Conservation (phyloP, 176 grass and related monocot genomes). For the Triticum monococcum region DNA sequence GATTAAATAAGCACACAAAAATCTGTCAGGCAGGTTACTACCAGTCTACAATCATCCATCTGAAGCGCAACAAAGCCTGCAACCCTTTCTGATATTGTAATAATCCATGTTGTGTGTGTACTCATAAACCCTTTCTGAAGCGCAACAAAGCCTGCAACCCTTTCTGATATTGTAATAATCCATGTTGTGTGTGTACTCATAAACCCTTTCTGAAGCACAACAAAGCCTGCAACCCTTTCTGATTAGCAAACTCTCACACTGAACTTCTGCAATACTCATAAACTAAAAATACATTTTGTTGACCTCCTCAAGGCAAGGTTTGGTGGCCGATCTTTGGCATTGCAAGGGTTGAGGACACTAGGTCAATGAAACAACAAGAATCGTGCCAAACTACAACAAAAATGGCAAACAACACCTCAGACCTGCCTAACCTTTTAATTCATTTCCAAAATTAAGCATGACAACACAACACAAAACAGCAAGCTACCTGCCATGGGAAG, state of each 20-base stretch:
- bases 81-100: neutral
- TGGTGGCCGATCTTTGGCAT: neutral
- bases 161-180: conserved; percentile 6
- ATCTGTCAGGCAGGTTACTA: neutral
- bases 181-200: neutral
- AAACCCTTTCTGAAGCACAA: neutral
- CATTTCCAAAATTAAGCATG: conserved; percentile 8
- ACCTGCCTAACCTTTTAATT: neutral
- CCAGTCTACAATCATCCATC: neutral
- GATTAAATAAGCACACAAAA: neutral
- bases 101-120: neutral
- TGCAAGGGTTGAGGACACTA: neutral
- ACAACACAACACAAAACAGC: neutral
- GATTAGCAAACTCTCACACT: neutral
- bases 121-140: neutral
- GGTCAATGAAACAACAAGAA: neutral
- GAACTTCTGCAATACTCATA: neutral
- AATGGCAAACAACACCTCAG: neutral
- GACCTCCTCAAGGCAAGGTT: neutral
- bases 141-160: neutral
- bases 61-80: neutral
- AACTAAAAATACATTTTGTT: conserved; percentile 1
- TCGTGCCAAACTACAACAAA: neutral
- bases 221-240: neutral
- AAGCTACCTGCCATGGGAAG: neutral